Conservation (phyloP, 2,329 filamentous ascomycete genomes). For the Dothistroma septosporum region DNA sequence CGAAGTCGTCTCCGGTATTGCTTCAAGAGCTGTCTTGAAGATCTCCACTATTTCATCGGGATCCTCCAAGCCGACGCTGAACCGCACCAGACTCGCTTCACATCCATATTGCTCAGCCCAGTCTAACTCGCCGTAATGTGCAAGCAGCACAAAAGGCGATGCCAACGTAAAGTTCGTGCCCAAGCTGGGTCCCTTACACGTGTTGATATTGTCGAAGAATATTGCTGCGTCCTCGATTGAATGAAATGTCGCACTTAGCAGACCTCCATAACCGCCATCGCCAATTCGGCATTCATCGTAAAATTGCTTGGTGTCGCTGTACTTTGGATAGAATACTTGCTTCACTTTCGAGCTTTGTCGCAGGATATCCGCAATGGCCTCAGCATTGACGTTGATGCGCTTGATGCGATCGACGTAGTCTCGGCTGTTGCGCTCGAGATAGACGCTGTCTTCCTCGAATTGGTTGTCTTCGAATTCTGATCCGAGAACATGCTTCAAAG, state of each 20-base stretch:
- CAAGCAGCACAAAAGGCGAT: conserved; percentile 85
- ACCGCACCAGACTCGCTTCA: conserved; percentile 71
- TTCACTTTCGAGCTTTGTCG: conserved; percentile 62
- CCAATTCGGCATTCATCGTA: conserved; percentile 76
- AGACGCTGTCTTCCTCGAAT: conserved; percentile 90
- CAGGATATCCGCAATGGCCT: conserved; percentile 73
- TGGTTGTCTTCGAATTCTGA: conserved; percentile 79
- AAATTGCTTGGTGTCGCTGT: conserved; percentile 61
- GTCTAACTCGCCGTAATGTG: conserved; percentile 87
- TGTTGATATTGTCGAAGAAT: conserved; percentile 83
- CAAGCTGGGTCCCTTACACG: conserved; percentile 87
- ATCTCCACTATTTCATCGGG: conserved; percentile 58
- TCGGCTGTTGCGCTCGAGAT: conserved; percentile 92
- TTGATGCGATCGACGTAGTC: conserved; percentile 81
- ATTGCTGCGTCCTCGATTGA: conserved; percentile 64
- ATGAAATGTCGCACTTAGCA: conserved; percentile 80
- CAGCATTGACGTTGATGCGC: conserved; percentile 79
- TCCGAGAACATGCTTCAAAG: conserved; percentile 63
- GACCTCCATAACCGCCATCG: conserved; percentile 72
- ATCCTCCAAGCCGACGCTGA: conserved; percentile 89
- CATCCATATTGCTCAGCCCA: conserved; percentile 84
- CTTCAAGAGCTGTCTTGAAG: conserved; percentile 67
- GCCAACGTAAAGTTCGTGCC: conserved; percentile 94
- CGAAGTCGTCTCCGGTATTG: conserved; percentile 34
- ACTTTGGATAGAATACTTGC: conserved; percentile 81